phyloP scores from a whole-genome alignment of 495 filamentous ascomycete genomes.

The Penicillium mononematosum region DNA sequence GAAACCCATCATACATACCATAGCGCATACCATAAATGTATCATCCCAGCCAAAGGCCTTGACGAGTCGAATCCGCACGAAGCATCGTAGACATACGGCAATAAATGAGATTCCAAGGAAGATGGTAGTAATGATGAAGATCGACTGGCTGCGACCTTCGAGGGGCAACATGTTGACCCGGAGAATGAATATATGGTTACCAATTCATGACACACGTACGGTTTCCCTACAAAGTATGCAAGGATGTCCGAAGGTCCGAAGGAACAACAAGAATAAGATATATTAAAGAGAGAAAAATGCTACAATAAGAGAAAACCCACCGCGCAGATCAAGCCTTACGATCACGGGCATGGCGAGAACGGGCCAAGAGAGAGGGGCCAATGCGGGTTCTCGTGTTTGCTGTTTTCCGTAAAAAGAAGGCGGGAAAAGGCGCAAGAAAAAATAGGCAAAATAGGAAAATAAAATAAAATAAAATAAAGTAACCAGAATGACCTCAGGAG shows the following conservation, averaged over 20 bases:
- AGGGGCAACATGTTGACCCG: conserved; percentile 35
- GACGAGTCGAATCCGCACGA: conserved; percentile 40
- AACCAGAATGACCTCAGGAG: not conserved
- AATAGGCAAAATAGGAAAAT: not conserved
- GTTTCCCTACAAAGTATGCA: conserved; percentile 9
- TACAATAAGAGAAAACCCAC: conserved; percentile 6
- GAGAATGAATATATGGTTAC: conserved; percentile 8
- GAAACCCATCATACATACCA: conserved; percentile 26
- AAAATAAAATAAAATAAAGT: too few relatives aligned
- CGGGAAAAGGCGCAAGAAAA: not conserved
- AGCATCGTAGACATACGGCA: conserved; percentile 41
- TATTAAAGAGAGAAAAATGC: conserved; percentile 5
- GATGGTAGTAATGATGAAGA: conserved; percentile 41
- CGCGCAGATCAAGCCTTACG: conserved; percentile 18
- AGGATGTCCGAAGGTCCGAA: not conserved
- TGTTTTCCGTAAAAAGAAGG: not conserved
- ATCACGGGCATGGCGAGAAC: conserved; percentile 19
- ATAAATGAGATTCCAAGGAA: conserved; percentile 42
- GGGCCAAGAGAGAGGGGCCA: conserved; percentile 8
- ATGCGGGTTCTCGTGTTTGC: conserved; percentile 10
- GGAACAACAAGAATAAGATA: not conserved
- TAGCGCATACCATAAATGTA: conserved; percentile 41
- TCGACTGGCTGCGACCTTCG: conserved; percentile 38
- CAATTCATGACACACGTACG: conserved; percentile 17
- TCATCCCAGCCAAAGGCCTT: conserved; percentile 49